Evolutionary conservation across 495 filamentous ascomycete genomes (phyloP).

Genomic region (Parathielavia appendiculata): DNA sequence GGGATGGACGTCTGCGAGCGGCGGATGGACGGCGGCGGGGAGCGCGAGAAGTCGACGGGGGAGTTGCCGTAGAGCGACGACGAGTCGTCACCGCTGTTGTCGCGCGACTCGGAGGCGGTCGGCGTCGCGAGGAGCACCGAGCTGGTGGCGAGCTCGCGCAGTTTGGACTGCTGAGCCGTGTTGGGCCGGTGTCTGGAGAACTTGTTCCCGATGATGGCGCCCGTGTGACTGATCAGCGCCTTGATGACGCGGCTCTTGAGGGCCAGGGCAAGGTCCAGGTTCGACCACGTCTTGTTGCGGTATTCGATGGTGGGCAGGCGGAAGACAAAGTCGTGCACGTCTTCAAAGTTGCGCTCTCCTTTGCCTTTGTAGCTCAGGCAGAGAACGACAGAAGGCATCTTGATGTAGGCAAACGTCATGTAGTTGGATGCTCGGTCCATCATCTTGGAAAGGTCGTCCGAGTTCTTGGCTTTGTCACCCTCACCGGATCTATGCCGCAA

Average conservation of each 20-base stretch:
- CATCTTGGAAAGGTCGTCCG: slow-evolving; percentile 97
- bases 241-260: slow-evolving; percentile 92
- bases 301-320: slow-evolving; percentile 91
- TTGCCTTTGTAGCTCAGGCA: slow-evolving; percentile 96
- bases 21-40: slow-evolving; percentile 42
- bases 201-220: slow-evolving; percentile 96
- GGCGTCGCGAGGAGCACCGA: slow-evolving; percentile 48
- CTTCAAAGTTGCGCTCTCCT: slow-evolving; percentile 88
- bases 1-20: slow-evolving; percentile 39
- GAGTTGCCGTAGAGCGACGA: slow-evolving; percentile 43
- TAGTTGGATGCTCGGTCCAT: slow-evolving; percentile 91
- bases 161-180: slow-evolving; percentile 68
- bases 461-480: slow-evolving; percentile 48
- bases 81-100: slow-evolving; percentile 49
- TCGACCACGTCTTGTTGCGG: slow-evolving; percentile 98
- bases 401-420: slow-evolving; percentile 94
- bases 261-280: slow-evolving; percentile 84
- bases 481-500: slow-evolving; percentile 37
- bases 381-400: slow-evolving; percentile 88
- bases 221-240: slow-evolving; percentile 89
- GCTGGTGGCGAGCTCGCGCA: slow-evolving; percentile 71
- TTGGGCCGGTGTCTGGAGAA: slow-evolving; percentile 79
- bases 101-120: slow-evolving; percentile 28
- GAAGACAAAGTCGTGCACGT: slow-evolving; percentile 97
- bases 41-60: slow-evolving; percentile 47